Percentiles rank a stretch among this genome's conserved stretches.
Evolutionary conservation across 2,329 filamentous ascomycete species (phyloP).

Genomic region (Domatiomyces catenatus): DNA sequence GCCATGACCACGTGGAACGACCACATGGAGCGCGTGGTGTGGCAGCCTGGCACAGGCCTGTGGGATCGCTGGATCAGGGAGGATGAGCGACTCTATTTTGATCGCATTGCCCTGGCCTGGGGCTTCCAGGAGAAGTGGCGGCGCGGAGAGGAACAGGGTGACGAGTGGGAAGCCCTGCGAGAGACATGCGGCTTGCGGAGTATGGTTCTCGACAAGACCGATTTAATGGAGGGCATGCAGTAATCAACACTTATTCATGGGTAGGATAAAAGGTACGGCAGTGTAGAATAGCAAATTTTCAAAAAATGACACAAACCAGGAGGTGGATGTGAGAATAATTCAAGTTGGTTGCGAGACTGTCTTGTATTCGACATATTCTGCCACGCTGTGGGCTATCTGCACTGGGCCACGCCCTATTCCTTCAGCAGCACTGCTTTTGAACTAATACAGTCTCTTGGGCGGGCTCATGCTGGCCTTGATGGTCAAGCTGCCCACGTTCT

Average conservation of each 20-base stretch:
- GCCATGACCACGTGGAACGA: slow-evolving; percentile 80
- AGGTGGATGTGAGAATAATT: background rate
- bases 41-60: slow-evolving; percentile 68
- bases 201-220: slow-evolving; percentile 80
- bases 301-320: background rate
- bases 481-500: slow-evolving; percentile 98
- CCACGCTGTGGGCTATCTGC: background rate
- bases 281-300: background rate
- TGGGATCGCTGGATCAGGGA: slow-evolving; percentile 74
- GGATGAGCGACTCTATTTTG: slow-evolving; percentile 74
- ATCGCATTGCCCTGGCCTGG: slow-evolving; percentile 76
- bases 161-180: slow-evolving; percentile 72
- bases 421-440: slow-evolving; percentile 1
- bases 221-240: slow-evolving; percentile 87
- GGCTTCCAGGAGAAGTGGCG: slow-evolving; percentile 70
- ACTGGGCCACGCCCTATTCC: background rate
- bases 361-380: background rate
- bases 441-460: slow-evolving; percentile 92
- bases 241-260: slow-evolving; percentile 22
- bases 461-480: slow-evolving; percentile 99
- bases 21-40: slow-evolving; percentile 87
- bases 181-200: slow-evolving; percentile 70
- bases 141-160: slow-evolving; percentile 77
- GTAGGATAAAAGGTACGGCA: background rate
- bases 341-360: background rate